Evolutionary conservation across 805 yeast species (phyloP).

Genomic region (Cyberlindnera japonica): DNA sequence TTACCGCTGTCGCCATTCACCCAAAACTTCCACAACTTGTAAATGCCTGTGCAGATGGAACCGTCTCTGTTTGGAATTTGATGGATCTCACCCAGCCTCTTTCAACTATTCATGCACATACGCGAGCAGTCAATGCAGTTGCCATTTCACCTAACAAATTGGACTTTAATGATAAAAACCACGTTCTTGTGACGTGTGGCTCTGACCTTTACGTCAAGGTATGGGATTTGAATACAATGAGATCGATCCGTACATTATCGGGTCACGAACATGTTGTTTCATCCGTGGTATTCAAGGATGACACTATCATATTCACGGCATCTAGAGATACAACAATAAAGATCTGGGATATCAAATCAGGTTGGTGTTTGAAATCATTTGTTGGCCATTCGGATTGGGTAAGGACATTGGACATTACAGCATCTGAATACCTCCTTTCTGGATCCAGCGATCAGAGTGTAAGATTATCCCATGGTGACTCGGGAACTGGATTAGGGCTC

Average conservation of each 20-base stretch:
- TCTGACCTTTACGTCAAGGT: slow-evolving; percentile 57
- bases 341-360: slow-evolving; percentile 64
- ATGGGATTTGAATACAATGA: slow-evolving; percentile 60
- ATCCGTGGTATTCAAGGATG: slow-evolving; percentile 47
- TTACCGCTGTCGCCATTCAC: slow-evolving; percentile 66
- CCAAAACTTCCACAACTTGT: slow-evolving; percentile 65
- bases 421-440: slow-evolving; percentile 51
- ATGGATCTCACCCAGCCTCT: slow-evolving; percentile 59
- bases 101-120: slow-evolving; percentile 67
- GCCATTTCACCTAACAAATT: slow-evolving; percentile 48
- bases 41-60: slow-evolving; percentile 65
- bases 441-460: slow-evolving; percentile 79
- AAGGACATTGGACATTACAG: slow-evolving; percentile 54
- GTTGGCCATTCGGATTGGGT: slow-evolving; percentile 91
- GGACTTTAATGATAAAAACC: slow-evolving; percentile 20
- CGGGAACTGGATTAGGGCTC: slow-evolving; percentile 64
- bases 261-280: slow-evolving; percentile 92
- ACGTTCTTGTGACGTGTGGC: slow-evolving; percentile 44
- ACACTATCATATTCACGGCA: slow-evolving; percentile 49
- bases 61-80: slow-evolving; percentile 67
- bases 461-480: slow-evolving; percentile 58
- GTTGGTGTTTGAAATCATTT: slow-evolving; percentile 63
- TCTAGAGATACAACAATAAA: slow-evolving; percentile 61
- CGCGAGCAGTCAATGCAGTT: slow-evolving; percentile 59
- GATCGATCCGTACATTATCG: slow-evolving; percentile 55